Base-by-base conservation (phyloP, 2,329 filamentous ascomycete species). In the Xylaria sp. region DNA sequence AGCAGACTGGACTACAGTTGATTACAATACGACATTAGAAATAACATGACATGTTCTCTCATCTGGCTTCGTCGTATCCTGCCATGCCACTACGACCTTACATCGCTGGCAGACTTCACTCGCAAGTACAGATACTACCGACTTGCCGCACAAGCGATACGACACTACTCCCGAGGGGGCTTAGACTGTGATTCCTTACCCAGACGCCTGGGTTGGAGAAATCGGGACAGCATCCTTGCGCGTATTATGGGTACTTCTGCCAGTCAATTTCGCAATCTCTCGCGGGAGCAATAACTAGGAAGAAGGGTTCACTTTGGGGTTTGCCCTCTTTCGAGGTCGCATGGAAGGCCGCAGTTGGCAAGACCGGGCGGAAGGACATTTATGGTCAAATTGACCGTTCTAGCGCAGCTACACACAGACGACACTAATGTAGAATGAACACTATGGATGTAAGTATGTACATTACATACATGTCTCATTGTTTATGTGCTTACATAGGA, bases 191-290 rank as follows among this genome's bases (percentile, higher is more conserved):
- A 71, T 73, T 75, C 72, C 72, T 73, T 75, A 75, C 69, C 76
- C 76, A 76, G 69, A 71, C 72, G 71, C 72, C 75, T 75, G 76
- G 76, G 75, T 76, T 75, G 47, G 70, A 64, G 65, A 67, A 66
- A 62, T 74, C 64, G 69, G 72, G 69, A 71, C 55, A 47, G 47
- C 64, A 76, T 74, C 76, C 76, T 73, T 77, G 74, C 69, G 68
- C 72, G 71, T 71, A 66, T 64, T 64, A 70, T 58, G 65, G 65
- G 57, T 61, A 67, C 57, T 27, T 27, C 24, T 39, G 56, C 55
- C 56, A 36, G 42, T 54, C 62, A 53, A 59, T 62, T 62, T 58
- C 51, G 64, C 55, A 68, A 62, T 65, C 48, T 65, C 34, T 47
- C 58, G 55, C 56, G 57, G 55, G 58, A 56, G 58, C 12, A 54